Percentiles rank a stretch among this genome's conserved stretches.
phyloP scores from a whole-genome alignment of 1,139 yeast species.

The Hyphopichia wangnamkhiaoensis region DNA sequence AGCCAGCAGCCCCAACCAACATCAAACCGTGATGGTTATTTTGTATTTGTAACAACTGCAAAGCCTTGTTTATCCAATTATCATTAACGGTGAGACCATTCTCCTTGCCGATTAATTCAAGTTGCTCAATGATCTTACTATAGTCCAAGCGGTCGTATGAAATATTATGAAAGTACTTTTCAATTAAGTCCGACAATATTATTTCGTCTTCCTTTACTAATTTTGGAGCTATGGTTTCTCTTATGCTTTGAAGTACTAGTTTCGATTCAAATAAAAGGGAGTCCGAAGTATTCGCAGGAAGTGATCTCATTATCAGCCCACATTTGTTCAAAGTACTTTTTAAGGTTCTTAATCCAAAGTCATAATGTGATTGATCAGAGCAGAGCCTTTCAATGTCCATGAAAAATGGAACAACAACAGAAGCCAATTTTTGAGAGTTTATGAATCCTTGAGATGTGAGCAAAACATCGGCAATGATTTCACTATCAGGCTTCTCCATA shows the following conservation, averaged over 20 bases:
- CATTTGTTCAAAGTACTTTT: constrained; percentile 65
- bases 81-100: constrained; percentile 29
- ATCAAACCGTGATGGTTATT: constrained; percentile 78
- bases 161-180: constrained; percentile 25
- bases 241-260: constrained; percentile 54
- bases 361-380: constrained; percentile 73
- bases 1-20: constrained; percentile 74
- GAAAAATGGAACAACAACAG: constrained; percentile 59
- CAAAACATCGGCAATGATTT: constrained; percentile 69
- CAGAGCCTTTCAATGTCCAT: constrained; percentile 34
- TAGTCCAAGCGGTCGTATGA: constrained; percentile 14
- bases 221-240: constrained; percentile 66
- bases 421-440: constrained; percentile 49
- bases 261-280: constrained; percentile 29
- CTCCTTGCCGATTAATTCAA: constrained; percentile 14
- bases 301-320: constrained; percentile 48
- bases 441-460: constrained; percentile 73
- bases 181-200: constrained; percentile 32
- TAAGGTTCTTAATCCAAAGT: constrained; percentile 83
- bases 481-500: constrained; percentile 73
- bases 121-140: constrained; percentile 15
- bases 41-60: constrained; percentile 65
- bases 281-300: constrained; percentile 6
- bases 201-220: constrained; percentile 53
- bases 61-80: constrained; percentile 55